phyloP scores from a whole-genome alignment of 768 basidiomycete genomes.

The Boletus rubroflammeus region DNA sequence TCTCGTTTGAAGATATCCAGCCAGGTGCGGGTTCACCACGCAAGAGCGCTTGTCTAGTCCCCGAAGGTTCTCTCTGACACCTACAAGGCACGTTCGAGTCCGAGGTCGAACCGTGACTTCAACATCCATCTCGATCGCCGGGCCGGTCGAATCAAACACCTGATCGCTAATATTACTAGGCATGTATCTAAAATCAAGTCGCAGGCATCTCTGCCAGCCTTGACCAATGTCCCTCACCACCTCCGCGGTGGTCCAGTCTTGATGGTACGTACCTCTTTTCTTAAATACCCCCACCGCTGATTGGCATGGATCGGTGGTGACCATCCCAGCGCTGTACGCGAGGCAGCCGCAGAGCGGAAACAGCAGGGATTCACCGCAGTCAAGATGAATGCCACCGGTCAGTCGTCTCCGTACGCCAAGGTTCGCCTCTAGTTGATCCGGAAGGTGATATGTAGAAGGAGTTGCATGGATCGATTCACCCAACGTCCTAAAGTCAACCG shows the following conservation, averaged over 20 bases:
- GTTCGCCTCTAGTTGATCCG: not conserved
- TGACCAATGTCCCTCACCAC: constrained; percentile 15
- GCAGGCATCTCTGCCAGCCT: not conserved
- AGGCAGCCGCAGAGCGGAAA: constrained; percentile 50
- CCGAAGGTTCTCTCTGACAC: too few relatives aligned
- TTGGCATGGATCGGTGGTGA: constrained; percentile 54
- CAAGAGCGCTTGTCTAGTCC: too few relatives aligned
- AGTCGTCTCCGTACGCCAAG: constrained; percentile 5
- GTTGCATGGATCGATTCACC: constrained; percentile 64
- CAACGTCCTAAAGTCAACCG: constrained; percentile 44
- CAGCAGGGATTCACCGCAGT: constrained; percentile 65
- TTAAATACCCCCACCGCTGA: not conserved
- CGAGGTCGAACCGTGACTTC: not conserved
- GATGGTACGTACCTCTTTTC: constrained; percentile 42
- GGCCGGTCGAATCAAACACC: not conserved
- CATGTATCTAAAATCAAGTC: not conserved
- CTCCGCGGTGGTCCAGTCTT: constrained; percentile 55
- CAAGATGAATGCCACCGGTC: constrained; percentile 69
- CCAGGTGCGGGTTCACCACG: too few relatives aligned
- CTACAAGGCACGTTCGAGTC: not conserved
- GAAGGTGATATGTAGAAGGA: constrained; percentile 17
- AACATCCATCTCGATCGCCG: not conserved
- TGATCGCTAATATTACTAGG: not conserved
- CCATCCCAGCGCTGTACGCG: constrained; percentile 44
- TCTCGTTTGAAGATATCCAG: too few relatives aligned